Percentiles rank a stretch among this genome's conserved stretches.
phyloP scores from a whole-genome alignment of 208 protist species.

The Endotrypanum monterogeii region DNA sequence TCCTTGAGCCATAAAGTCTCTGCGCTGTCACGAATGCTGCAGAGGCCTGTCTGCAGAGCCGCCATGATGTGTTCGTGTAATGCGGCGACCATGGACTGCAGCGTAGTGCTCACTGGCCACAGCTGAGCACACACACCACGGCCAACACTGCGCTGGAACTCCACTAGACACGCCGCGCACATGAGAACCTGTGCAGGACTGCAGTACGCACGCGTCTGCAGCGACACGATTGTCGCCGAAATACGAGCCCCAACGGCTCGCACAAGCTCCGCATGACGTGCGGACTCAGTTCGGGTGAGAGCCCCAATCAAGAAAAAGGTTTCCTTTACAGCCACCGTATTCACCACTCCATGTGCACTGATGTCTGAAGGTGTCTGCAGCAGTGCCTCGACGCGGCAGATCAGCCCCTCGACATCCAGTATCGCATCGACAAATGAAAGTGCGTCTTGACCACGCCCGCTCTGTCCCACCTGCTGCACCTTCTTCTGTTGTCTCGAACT shows the following conservation, averaged over 20 bases:
- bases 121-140: slow-evolving; percentile 25
- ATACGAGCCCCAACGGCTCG: slow-evolving; percentile 30
- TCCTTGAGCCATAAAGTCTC: background rate
- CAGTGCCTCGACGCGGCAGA: slow-evolving; percentile 34
- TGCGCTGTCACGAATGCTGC: background rate
- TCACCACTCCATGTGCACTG: slow-evolving; percentile 17
- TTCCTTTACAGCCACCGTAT: slow-evolving; percentile 49
- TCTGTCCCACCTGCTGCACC: background rate
- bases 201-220: slow-evolving; percentile 57
- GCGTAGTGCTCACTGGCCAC: slow-evolving; percentile 23
- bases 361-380: slow-evolving; percentile 9
- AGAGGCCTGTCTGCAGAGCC: slow-evolving; percentile 9
- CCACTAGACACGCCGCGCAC: slow-evolving; percentile 53
- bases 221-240: slow-evolving; percentile 38
- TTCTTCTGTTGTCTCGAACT: slow-evolving; percentile 7
- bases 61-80: slow-evolving; percentile 23
- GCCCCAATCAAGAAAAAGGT: slow-evolving; percentile 74
- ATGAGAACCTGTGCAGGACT: slow-evolving; percentile 27
- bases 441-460: background rate
- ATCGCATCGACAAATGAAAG: slow-evolving; percentile 38
- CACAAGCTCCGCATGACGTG: slow-evolving; percentile 26
- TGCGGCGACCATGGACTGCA: slow-evolving; percentile 24
- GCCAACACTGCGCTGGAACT: slow-evolving; percentile 68
- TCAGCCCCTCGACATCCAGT: slow-evolving; percentile 36
- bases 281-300: slow-evolving; percentile 33